These are phyloP conservation scores for Hanseniaspora lindneri DNA, from an alignment of 805 yeast genomes.

Conservation along the genomic window DNA sequence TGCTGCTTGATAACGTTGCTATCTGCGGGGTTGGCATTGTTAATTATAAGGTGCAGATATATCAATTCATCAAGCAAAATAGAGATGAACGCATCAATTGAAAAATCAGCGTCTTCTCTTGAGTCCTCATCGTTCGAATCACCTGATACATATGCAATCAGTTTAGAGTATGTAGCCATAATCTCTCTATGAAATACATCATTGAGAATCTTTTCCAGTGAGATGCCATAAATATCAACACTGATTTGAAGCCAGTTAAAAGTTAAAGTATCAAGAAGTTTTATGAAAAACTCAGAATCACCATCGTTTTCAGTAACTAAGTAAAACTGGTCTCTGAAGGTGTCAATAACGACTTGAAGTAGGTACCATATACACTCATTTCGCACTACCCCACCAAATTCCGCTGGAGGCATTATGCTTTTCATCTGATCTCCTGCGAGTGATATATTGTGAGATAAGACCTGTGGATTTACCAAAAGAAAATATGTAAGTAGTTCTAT, in stretches of 20 bases:
- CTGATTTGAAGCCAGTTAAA: slow-evolving; percentile 14
- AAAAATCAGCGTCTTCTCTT: not conserved
- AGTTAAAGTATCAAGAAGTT: slow-evolving; percentile 4
- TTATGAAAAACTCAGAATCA: not conserved
- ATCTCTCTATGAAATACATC: not conserved
- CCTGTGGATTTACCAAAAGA: slow-evolving; percentile 3
- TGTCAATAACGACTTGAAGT: not conserved
- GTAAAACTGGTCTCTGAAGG: not conserved
- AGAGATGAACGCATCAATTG: not conserved
- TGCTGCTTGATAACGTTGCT: slow-evolving; percentile 5
- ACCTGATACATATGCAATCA: too few species aligned
- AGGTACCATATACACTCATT: slow-evolving; percentile 13
- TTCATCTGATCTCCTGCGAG: not conserved
- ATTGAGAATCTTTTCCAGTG: slow-evolving; percentile 1
- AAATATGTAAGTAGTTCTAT: slow-evolving; percentile 7
- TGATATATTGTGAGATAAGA: not conserved
- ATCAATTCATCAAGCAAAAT: not conserved
- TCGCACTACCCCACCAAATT: not conserved
- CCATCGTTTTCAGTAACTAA: not conserved
- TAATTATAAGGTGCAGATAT: not conserved
- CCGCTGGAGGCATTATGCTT: too few species aligned
- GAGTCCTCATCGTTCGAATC: too few species aligned
- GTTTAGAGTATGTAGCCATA: not conserved
- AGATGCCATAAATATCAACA: slow-evolving; percentile 12
- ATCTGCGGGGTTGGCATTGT: not conserved